These are phyloP conservation scores for Stereocaulon alpinum DNA, from an alignment of 495 filamentous ascomycete species.

Conservation along the genomic window DNA sequence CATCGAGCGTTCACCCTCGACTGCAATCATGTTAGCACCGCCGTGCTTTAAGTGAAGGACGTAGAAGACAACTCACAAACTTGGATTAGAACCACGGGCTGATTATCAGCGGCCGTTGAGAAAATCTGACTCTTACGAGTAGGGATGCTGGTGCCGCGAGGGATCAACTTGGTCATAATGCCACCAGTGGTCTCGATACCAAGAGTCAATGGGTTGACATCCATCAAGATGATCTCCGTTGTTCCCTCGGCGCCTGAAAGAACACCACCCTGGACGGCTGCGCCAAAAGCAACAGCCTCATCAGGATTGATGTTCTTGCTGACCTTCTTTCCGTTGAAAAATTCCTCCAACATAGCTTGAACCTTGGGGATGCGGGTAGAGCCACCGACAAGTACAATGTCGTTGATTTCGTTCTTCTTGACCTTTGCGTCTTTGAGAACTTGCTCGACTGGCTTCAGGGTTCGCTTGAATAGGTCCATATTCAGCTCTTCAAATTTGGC, in stretches of 20 bases:
- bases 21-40: slow-evolving; percentile 22
- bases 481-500: slow-evolving; percentile 86
- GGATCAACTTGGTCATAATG: slow-evolving; percentile 94
- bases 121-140: slow-evolving; percentile 97
- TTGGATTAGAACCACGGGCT: slow-evolving; percentile 94
- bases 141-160: slow-evolving; percentile 89
- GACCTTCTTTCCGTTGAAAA: slow-evolving; percentile 83
- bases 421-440: slow-evolving; percentile 87
- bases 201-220: slow-evolving; percentile 95
- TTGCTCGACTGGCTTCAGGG: slow-evolving; percentile 97
- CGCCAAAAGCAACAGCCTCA: slow-evolving; percentile 95
- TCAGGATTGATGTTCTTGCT: slow-evolving; percentile 99
- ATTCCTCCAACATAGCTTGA: slow-evolving; percentile 88
- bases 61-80: slow-evolving; percentile 45
- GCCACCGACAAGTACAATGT: slow-evolving; percentile 86
- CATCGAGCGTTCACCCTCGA: slow-evolving; percentile 90
- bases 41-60: not conserved
- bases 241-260: slow-evolving; percentile 78
- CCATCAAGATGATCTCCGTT: slow-evolving; percentile 77
- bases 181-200: slow-evolving; percentile 98
- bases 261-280: slow-evolving; percentile 94
- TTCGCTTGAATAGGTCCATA: slow-evolving; percentile 78
- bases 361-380: slow-evolving; percentile 97
- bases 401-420: slow-evolving; percentile 75
- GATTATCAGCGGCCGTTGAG: slow-evolving; percentile 96